Evolutionary conservation across 371 early-diverging fungal genomes (phyloP), one percentile per base, ranked within the genome.

Genomic region (Rhizopus arrhizus): DNA sequence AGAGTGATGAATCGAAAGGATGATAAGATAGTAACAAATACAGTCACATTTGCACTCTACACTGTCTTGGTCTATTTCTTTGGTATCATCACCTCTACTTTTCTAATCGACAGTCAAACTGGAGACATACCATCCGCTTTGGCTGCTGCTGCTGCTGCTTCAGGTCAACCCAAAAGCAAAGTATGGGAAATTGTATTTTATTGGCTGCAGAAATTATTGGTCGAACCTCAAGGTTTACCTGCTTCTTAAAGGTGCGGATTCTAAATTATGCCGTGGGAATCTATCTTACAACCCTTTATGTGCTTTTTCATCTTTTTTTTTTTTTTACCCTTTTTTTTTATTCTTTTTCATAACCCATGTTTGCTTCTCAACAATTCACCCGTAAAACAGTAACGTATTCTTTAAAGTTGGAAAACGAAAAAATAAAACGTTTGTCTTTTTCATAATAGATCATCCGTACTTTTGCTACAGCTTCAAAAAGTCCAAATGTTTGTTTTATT

Each of bases 71-170:
- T 82, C 16, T 82, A 82, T 68, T 73, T 80, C 53, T 82, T 82
- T 63, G 83, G 83, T 47, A 82, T 82, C 52, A 77, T 82, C 43
- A 82, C 83, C 7, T 80, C 81, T 33, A 78, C 81, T 0, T 82
- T 82, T 54, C 55, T 82, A 13, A 64, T 82, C 49, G 83, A 82
- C 51, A 75, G 65, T 48, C 41, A 51, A 28, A n/a, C 38, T 16
- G 68, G 69, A 5, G 59, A 62, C 32, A 69, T 67, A 66, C 73
- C 76, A 45, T 69, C 72, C 46, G 77, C 75, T 15, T 48, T 76
- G 51, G 67, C 61, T 45, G 76, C 68, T n/a, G 76, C 73, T 28
- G 72, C 74, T 38, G 53, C 72, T 43, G 65, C 71, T 33, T 66
- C 64, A 15, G 69, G 65, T 22, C 59, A 70, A 11, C 68, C 74